Evolutionary conservation across 2,329 filamentous ascomycete species (phyloP), one percentile per base, ranked within the genome.

Genomic region (Blastomyces percursus): DNA sequence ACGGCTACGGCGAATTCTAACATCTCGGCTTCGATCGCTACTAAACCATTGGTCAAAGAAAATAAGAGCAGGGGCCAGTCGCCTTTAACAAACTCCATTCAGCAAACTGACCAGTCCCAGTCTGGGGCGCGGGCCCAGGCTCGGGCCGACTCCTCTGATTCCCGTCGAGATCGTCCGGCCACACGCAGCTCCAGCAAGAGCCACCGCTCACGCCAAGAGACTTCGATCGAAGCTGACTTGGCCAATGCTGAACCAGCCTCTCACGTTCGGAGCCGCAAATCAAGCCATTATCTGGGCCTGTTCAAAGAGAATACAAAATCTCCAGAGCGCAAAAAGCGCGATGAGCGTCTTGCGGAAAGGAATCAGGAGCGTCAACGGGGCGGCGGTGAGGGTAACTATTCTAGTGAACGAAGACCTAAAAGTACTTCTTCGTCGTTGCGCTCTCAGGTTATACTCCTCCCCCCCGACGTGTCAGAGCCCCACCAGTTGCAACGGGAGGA

Each of bases 201-300:
- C 55, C 78, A 79, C 52, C 72, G 75, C 42, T 72, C 75, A 8
- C 78, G 78, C 56, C 79, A 86, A 30, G 84, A 86, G 61, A 84
- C 83, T 71, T 81, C 83, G 52, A 86, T 87, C 64, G 83, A 86
- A 71, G 85, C 84, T 21, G 85, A 83, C 38, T 70, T 87, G 63
- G 78, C 83, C 50, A 84, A 84, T 66, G 76, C 79, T 4, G 84
- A 86, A 67, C 78, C 76, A 40, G 73, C 76, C 35, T 75, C 79
- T 32, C 79, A 83, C 67, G 81, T 82, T 55, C 80, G 85, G 64
- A 86, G 84, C 71, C 80, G 85, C 62, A 87, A 87, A 72, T 83
- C 85, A 51, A 86, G 84, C 69, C 84, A 87, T 69, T 86, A 85
- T 68, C 74, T 87, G 61, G 83, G 85, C 14, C 74, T 87, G 6